Percentiles rank a stretch among this genome's conserved stretches.
Conservation (phyloP, 2,329 filamentous ascomycete genomes). For the Penicillium concentricum region DNA sequence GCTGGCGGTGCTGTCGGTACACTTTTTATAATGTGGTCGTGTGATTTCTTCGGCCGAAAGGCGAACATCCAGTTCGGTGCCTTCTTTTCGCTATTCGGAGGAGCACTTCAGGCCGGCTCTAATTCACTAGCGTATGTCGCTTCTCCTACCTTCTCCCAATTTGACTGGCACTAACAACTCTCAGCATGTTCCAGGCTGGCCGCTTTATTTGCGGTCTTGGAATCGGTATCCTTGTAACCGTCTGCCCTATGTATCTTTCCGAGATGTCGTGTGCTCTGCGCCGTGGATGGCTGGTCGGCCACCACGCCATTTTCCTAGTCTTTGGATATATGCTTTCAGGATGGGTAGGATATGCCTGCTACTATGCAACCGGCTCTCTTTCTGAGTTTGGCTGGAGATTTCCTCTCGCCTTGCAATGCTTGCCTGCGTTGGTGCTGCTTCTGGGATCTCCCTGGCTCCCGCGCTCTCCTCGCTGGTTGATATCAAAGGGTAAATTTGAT, state of each 20-base stretch:
- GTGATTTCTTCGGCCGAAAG: conserved; percentile 45
- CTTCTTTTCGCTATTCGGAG: conserved; percentile 47
- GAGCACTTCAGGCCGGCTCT: conserved; percentile 48
- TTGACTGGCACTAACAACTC: conserved; percentile 1
- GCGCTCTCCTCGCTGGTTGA: conserved; percentile 51
- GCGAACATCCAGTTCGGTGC: conserved; percentile 50
- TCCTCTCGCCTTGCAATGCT: conserved; percentile 43
- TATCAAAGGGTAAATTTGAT: conserved; percentile 46
- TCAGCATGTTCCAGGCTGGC: conserved; percentile 47
- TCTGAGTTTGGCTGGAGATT: conserved; percentile 48
- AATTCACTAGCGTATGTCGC: conserved; percentile 42
- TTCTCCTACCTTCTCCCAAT: not conserved
- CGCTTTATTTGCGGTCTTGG: conserved; percentile 45
- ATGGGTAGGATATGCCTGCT: conserved; percentile 49
- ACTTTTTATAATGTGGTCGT: conserved; percentile 53
- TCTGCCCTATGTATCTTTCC: conserved; percentile 48
- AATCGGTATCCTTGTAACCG: conserved; percentile 45
- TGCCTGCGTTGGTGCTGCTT: conserved; percentile 43
- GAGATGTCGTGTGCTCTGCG: conserved; percentile 43
- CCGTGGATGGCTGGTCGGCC: conserved; percentile 48
- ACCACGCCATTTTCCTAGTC: conserved; percentile 49
- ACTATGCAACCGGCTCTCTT: conserved; percentile 39
- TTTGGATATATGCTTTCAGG: conserved; percentile 48
- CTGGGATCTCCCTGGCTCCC: conserved; percentile 45
- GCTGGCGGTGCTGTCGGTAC: conserved; percentile 50